phyloP scores from a whole-genome alignment of 2,329 filamentous ascomycete species.

The Helotiales sp. region DNA sequence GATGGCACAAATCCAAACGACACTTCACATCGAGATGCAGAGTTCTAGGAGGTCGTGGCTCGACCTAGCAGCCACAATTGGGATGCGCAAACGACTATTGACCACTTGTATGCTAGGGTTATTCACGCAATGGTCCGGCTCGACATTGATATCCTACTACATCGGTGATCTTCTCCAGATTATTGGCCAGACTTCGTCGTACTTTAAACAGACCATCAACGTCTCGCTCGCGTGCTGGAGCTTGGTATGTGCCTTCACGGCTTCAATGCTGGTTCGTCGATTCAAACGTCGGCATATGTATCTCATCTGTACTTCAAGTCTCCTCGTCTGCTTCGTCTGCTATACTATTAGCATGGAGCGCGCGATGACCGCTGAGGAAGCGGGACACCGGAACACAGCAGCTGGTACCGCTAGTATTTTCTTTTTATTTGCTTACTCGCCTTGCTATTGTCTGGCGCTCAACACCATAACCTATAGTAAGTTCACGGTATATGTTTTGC shows the following conservation, averaged over 20 bases:
- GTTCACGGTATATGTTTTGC: constrained; percentile 23
- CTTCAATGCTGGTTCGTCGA: constrained; percentile 43
- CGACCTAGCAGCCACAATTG: constrained; percentile 50
- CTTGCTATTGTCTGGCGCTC: constrained; percentile 64
- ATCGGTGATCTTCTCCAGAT: constrained; percentile 47
- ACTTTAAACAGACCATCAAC: constrained; percentile 47
- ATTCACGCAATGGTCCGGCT: constrained; percentile 54
- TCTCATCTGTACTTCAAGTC: constrained; percentile 51
- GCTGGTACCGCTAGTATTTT: constrained; percentile 43
- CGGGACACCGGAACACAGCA: constrained; percentile 35
- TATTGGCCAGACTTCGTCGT: constrained; percentile 43
- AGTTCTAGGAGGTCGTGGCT: constrained; percentile 52
- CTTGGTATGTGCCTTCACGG: constrained; percentile 41
- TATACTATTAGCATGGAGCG: constrained; percentile 50
- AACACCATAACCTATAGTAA: constrained; percentile 64
- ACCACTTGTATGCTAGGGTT: constrained; percentile 51
- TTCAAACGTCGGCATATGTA: constrained; percentile 51
- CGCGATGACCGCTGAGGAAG: constrained; percentile 36
- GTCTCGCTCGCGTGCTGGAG: constrained; percentile 39
- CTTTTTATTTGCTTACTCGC: constrained; percentile 61
- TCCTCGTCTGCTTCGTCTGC: constrained; percentile 53
- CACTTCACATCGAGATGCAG: constrained; percentile 55
- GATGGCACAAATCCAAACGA: constrained; percentile 58
- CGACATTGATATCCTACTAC: constrained; percentile 46
- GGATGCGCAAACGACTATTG: constrained; percentile 48